A percentile compares a stretch with the other conserved stretches of the same genome.
These are phyloP conservation scores for Yarrowia sp. DNA, from an alignment of 805 yeast species.

Conservation along the genomic window DNA sequence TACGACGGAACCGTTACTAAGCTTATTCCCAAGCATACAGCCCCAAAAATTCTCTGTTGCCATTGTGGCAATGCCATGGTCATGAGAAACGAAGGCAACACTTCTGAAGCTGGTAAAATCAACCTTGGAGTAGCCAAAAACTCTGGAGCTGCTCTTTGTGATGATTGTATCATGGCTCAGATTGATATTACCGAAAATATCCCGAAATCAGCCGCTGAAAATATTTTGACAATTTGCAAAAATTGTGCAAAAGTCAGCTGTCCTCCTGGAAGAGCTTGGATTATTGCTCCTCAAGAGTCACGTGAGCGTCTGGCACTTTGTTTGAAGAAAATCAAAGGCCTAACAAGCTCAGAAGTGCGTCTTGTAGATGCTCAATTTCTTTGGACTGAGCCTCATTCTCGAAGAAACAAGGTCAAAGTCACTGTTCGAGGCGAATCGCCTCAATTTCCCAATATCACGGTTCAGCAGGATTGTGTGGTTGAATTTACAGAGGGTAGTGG, in stretches of 20 bases:
- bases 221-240: constrained; percentile 79
- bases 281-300: constrained; percentile 81
- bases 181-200: constrained; percentile 90
- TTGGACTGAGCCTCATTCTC: constrained; percentile 99
- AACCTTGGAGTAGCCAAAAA: constrained; percentile 53
- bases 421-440: constrained; percentile 95
- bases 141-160: constrained; percentile 82
- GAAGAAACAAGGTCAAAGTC: constrained; percentile 85
- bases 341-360: constrained; percentile 64
- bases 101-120: constrained; percentile 10
- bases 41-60: constrained; percentile 87
- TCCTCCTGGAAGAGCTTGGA: constrained; percentile 87
- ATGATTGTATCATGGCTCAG: constrained; percentile 86
- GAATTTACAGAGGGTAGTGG: constrained; percentile 90
- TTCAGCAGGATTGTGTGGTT: constrained; percentile 92
- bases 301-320: constrained; percentile 85
- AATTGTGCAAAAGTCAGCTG: constrained; percentile 89
- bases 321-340: constrained; percentile 79
- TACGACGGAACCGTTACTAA: constrained; percentile 24
- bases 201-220: constrained; percentile 71
- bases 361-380: constrained; percentile 90
- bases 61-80: constrained; percentile 97
- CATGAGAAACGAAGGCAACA: constrained; percentile 25
- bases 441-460: constrained; percentile 73
- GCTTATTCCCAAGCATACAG: constrained; percentile 42